Base-by-base conservation (phyloP, 2,329 filamentous ascomycete species). In the Niveomyces coronatus region DNA sequence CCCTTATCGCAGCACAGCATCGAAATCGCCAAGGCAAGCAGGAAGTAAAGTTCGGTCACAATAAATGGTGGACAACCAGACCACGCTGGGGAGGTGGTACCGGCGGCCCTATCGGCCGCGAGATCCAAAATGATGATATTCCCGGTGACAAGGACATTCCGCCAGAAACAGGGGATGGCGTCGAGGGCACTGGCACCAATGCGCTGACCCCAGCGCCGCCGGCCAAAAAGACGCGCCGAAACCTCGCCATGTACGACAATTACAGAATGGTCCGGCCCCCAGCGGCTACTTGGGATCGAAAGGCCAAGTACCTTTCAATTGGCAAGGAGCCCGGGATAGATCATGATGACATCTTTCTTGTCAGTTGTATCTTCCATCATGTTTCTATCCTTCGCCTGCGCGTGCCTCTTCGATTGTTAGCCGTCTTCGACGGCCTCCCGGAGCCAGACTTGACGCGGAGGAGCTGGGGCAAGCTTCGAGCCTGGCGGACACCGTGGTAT, bases 191-290 rank as follows among this genome's bases (percentile, higher is more conserved):
- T 4, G 32, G 43, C 2, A 36, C 60, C 57, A n/a, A n/a, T n/a
- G n/a, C 16, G 39, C 43, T 39, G 53, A 50, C 5, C 45, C 50
- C 4, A 32, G 43, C 2, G 37, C 60, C 57, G 4, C 45, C 53
- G 3, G 53, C 49, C 24, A 74, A 74, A 53, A 73, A 67, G 44
- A 55, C 67, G 26, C 67, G 71, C 42, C 75, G 71, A 53, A 73
- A 64, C 36, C 57, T 73, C 53, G 67, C 65, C 44, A 65, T 78
- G 32, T 80, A 79, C 51, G 76, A 80, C 51, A 72, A 66, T 47
- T 80, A 80, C 55, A 68, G 76, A 40, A 77, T 74, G 64, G 62
- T 80, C 31, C 65, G 72, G 2, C 71, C 70, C 8, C 76, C 76
- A 0, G 56, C 69, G 9, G 58, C 65, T 6, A 70, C 65, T 16